Percentiles rank a stretch among this genome's conserved stretches.
phyloP scores from a whole-genome alignment of 305 asterid species.

The Fraxinus paxiana region DNA sequence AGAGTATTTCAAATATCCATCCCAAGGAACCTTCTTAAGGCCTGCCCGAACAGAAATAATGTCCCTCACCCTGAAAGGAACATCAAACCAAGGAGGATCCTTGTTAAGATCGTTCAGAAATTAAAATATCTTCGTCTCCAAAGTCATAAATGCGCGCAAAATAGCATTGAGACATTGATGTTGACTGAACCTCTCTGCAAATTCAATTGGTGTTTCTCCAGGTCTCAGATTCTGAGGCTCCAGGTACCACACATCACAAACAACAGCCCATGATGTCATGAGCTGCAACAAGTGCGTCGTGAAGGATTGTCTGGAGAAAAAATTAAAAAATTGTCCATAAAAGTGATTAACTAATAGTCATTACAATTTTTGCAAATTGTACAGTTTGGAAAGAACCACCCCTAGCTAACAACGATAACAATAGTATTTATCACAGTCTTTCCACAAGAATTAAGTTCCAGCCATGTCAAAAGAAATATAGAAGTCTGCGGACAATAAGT shows the following conservation, averaged over 20 bases:
- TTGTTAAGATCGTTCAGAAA: not conserved
- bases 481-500: not conserved
- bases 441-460: conserved; percentile 8
- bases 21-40: conserved; percentile 94
- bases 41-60: conserved; percentile 93
- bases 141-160: not conserved
- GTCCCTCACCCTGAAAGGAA: conserved; percentile 71
- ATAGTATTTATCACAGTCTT: not conserved
- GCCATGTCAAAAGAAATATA: not conserved
- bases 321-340: not conserved
- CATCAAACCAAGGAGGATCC: conserved; percentile 9
- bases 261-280: conserved; percentile 92
- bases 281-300: conserved; percentile 64
- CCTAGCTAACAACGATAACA: not conserved
- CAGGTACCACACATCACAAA: conserved; percentile 97
- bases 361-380: not conserved
- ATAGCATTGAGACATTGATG: conserved; percentile 1
- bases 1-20: conserved; percentile 91
- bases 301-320: conserved; percentile 55
- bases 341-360: not conserved
- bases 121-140: not conserved
- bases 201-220: conserved; percentile 90
- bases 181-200: conserved; percentile 57
- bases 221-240: conserved; percentile 90
- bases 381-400: not conserved